phyloP scores from a whole-genome alignment of 345 rosid genomes.

The Raphanus raphanistrum region DNA sequence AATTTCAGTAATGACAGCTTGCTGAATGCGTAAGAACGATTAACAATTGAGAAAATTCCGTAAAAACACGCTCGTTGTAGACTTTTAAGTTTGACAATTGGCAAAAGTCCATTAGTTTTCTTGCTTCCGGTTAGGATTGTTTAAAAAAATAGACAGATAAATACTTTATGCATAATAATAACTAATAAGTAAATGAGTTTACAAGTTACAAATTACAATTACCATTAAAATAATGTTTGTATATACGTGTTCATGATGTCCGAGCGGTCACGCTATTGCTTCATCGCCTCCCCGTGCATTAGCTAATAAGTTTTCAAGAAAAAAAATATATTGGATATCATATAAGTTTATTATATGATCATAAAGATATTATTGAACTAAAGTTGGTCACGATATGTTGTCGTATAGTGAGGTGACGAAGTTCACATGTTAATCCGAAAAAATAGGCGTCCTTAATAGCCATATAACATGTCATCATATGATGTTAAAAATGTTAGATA shows the following conservation, averaged over 20 bases:
- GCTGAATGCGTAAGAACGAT: conserved; percentile 9
- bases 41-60: neutral
- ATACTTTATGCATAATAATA: neutral
- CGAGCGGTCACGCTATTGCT: neutral
- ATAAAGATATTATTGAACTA: neutral
- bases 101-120: neutral
- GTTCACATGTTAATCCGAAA: conserved; percentile 5
- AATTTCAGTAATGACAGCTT: conserved; percentile 10
- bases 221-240: neutral
- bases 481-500: neutral
- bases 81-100: conserved; percentile 9
- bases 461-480: neutral
- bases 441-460: neutral
- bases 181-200: neutral
- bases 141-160: neutral
- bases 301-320: neutral
- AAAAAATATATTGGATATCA: neutral
- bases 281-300: neutral
- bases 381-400: conserved; percentile 11
- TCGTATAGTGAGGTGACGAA: conserved; percentile 8
- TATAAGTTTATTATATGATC: neutral
- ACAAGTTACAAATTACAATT: neutral
- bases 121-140: neutral
- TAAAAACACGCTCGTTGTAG: conserved; percentile 11
- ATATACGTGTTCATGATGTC: neutral